Conservation (phyloP, 2,329 filamentous ascomycete genomes). For the Tolypocladium tropicale region DNA sequence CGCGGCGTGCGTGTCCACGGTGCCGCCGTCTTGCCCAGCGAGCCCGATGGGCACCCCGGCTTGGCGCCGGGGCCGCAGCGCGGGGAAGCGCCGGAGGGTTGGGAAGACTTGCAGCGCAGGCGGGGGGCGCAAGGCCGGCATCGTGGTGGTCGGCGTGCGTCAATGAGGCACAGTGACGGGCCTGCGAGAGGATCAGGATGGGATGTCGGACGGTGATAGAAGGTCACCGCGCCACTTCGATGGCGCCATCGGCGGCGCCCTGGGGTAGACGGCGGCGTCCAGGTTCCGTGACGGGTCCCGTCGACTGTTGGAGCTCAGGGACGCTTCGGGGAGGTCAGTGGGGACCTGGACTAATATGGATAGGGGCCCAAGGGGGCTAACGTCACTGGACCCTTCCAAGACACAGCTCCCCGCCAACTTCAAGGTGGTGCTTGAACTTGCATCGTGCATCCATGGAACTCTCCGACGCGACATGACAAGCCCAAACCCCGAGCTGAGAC, state of each 20-base stretch:
- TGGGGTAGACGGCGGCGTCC: too few species aligned
- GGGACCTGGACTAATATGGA: background rate
- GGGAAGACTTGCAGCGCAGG: constrained; percentile 11
- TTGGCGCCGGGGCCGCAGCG: constrained; percentile 9
- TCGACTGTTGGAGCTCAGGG: background rate
- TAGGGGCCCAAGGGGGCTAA: too few species aligned
- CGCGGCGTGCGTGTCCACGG: background rate
- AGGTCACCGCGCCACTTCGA: background rate
- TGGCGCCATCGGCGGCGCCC: background rate
- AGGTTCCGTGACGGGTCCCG: too few species aligned
- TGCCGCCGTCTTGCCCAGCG: background rate
- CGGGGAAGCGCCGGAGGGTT: constrained; percentile 11
- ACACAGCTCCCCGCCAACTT: background rate
- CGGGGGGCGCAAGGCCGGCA: constrained; percentile 3
- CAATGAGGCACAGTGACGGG: background rate
- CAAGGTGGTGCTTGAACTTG: background rate
- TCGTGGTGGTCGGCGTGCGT: background rate
- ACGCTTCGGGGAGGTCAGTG: background rate
- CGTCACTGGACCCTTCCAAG: background rate
- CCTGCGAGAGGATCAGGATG: background rate
- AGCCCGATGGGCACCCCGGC: constrained; percentile 5
- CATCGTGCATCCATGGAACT: background rate
- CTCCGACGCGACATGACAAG: constrained; percentile 11
- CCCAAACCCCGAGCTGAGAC: constrained; percentile 50
- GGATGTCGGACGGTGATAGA: background rate